Base-by-base conservation (phyloP, 108 stramenopile species). In the Skeletonema costatum region DNA sequence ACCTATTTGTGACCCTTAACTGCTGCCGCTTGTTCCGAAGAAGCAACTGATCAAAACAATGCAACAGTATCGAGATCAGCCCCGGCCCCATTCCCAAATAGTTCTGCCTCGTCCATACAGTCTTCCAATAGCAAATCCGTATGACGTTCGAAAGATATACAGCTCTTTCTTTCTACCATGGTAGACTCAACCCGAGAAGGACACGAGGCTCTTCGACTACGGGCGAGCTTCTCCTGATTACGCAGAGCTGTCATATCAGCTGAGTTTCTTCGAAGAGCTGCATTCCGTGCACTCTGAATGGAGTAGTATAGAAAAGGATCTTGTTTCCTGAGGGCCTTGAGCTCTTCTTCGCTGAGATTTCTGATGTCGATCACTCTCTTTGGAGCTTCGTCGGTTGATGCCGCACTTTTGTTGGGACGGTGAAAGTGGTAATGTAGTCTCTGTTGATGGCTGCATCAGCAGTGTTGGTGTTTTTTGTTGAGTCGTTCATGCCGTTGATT, bases 241-340 rank as follows among this genome's bases (percentile, higher is more conserved):
- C 9, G 4, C 53, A 19, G 19, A 56, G 19, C 10, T 5, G 53
- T 21, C 6, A 56, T 0, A 9, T 56, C 19, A 25, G 9, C 53
- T 25, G 25, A 29, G 53, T 5, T 56, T 11, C 50, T 17, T 17
- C 53, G 21, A 17, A 25, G 9, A 29, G 53, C 8, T 50, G 14
- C 14, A 46, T 16, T 46, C 2, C 60, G 60, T 31, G 11, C 13
- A 32, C 41, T 19, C 35, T 35, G 63, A 19, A 64, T 64, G 17
- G 63, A 64, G 19, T 64, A 64, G 63, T 64, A 64, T 2, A 64
- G 32, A 5, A 64, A 64, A 9, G 32, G 30, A 13, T 64, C 63
- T 35, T 35, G 36, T 29, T 35, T 39, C 63, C 38, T 64, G 36
- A 64, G 63, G 9, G 38, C 25, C 19, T 64, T 2, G 63, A 64